These are phyloP conservation scores for Xylaria sp. DNA, from an alignment of 2,329 filamentous ascomycete species.

Conservation along the genomic window DNA sequence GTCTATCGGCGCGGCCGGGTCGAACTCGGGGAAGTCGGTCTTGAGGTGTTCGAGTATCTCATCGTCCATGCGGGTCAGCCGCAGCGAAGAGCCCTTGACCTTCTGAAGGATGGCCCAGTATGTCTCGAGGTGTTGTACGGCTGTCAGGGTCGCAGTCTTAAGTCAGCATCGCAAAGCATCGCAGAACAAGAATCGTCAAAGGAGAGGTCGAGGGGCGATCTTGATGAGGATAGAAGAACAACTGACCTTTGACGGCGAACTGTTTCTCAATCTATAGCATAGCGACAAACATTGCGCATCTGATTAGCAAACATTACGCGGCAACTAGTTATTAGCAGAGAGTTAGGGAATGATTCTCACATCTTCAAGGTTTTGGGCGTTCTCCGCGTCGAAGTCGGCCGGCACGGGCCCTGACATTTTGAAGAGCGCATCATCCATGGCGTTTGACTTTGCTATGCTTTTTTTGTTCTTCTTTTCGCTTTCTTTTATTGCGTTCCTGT, in stretches of 20 bases:
- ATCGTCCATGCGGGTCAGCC: conserved; percentile 93
- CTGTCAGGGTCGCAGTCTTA: conserved; percentile 52
- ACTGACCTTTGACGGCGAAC: conserved; percentile 92
- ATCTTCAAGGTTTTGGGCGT: conserved; percentile 49
- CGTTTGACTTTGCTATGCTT: neutral
- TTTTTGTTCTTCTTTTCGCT: neutral
- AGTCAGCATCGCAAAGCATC: neutral
- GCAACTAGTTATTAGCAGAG: neutral
- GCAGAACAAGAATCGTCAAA: neutral
- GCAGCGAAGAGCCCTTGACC: conserved; percentile 86
- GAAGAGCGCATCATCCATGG: conserved; percentile 46
- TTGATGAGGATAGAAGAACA: neutral
- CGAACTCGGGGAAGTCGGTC: conserved; percentile 90
- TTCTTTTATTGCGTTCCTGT: neutral
- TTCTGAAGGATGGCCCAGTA: conserved; percentile 97
- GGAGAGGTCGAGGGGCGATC: too few relatives aligned
- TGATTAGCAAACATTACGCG: conserved; percentile 16
- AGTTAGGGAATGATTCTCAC: conserved; percentile 36
- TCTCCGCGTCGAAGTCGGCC: conserved; percentile 63
- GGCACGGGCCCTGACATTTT: conserved; percentile 49
- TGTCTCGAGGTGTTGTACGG: conserved; percentile 94
- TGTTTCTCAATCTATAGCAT: conserved; percentile 90
- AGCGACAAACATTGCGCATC: neutral
- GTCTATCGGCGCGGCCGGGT: conserved; percentile 81
- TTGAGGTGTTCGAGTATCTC: conserved; percentile 93